Evolutionary conservation across 148 eudicot species (phyloP).

Genomic region (Nepenthes gracilis): DNA sequence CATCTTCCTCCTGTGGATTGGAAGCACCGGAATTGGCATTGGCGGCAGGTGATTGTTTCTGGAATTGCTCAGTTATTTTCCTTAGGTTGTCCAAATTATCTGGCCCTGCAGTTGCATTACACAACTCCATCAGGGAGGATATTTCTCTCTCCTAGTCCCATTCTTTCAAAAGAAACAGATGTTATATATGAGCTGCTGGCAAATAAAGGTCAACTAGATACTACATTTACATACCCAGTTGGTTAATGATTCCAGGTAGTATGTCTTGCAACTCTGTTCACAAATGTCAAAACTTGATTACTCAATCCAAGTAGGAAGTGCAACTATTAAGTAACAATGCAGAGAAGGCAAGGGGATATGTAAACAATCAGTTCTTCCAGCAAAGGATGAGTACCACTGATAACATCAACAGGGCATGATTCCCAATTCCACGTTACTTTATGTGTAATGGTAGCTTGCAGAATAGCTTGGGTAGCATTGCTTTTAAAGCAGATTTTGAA

Average conservation of each 20-base stretch:
- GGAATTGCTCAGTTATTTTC: slow-evolving; percentile 71
- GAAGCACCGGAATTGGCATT: slow-evolving; percentile 2
- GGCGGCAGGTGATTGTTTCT: slow-evolving; percentile 39
- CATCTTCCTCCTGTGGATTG: slow-evolving; percentile 41
- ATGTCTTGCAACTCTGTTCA: slow-evolving; percentile 75
- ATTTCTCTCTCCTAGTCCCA: background rate
- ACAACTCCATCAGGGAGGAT: background rate
- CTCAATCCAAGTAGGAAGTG: background rate
- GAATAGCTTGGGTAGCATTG: no score
- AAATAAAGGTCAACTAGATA: no score
- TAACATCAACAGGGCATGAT: no score
- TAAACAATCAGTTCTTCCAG: no score
- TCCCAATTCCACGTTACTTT: no score
- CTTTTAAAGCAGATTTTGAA: no score
- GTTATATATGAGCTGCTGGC: background rate
- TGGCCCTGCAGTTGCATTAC: slow-evolving; percentile 31
- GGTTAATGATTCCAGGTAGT: slow-evolving; percentile 82
- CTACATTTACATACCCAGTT: slow-evolving; percentile 41
- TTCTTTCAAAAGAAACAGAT: background rate
- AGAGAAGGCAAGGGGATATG: no score
- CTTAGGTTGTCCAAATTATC: slow-evolving; percentile 86
- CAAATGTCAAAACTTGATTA: background rate
- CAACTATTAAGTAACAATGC: no score
- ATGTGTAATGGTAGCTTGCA: no score
- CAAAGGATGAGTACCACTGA: no score